Evolutionary conservation across 306 rosid species (phyloP).

Genomic region (Amphicarpaea edgeworthii): DNA sequence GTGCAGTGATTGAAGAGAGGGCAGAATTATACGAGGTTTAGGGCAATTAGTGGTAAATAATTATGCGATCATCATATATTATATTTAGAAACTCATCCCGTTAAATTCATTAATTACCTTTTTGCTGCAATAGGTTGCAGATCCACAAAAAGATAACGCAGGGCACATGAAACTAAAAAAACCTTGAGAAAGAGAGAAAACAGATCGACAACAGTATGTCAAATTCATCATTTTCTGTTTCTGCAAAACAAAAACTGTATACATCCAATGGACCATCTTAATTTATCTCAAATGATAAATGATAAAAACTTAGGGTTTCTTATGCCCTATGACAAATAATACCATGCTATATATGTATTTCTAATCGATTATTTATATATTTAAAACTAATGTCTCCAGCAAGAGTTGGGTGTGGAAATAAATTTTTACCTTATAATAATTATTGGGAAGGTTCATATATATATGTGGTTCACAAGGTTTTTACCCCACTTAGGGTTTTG

Average conservation of each 20-base stretch:
- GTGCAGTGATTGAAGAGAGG: not conserved
- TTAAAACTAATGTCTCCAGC: not conserved
- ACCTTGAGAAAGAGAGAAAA: constrained; percentile 26
- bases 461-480: constrained; percentile 4
- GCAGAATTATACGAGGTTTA: not conserved
- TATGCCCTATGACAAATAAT: not conserved
- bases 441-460: constrained; percentile 20
- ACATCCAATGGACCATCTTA: not conserved
- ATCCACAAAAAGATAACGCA: constrained; percentile 25
- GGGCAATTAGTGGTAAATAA: not conserved
- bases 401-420: not conserved
- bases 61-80: not conserved
- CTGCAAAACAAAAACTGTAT: not conserved
- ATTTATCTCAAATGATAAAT: constrained; percentile 6
- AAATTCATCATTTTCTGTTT: constrained; percentile 33
- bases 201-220: constrained; percentile 40
- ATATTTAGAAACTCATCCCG: not conserved
- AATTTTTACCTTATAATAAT: constrained; percentile 20
- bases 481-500: constrained; percentile 43
- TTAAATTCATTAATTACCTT: constrained; percentile 34
- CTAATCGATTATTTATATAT: not conserved
- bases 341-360: not conserved
- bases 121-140: constrained; percentile 40
- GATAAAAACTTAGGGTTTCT: constrained; percentile 26
- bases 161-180: constrained; percentile 27